Base-by-base conservation (phyloP, 768 basidiomycete species). In the Strobilomyces echinocephalus region DNA sequence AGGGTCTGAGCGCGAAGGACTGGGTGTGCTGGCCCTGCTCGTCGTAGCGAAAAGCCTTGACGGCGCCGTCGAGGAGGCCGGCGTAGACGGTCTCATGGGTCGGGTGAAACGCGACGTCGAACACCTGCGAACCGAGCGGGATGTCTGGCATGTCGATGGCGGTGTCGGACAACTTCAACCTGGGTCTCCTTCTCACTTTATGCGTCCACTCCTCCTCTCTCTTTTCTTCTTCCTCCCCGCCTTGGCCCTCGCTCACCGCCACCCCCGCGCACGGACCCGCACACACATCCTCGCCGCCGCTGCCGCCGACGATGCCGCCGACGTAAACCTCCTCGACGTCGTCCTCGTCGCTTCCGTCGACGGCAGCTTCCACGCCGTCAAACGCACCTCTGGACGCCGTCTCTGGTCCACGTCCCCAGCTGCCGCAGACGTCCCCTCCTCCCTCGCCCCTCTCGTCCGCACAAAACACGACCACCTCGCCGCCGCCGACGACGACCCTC, bases 331-430 rank as follows among this genome's bases (percentile, higher is more conserved):
- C 11, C 69, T 93, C 54, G 88, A 95, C 63, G 80, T 90, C 50
- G 88, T 97, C 26, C 81, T 99, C 16, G 80, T 95, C 11, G 91
- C 94, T 1, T 93, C 93, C 8, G 85, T 99, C 26, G 95, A 98
- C 71, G 95, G 95, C 24, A 91, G 85, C 53, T 85, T 99, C 33
- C 95, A 97, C 74, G 97, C 93, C 0, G 77, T 98, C 58, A 93
- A 95, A 64, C 77, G 95, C 55, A 85, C 87, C 0, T 86, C 87
- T 0, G 95, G 95, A 0, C 79, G 80, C 15, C 76, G 81, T 9
- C 74, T 94, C 0, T 99, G 95, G 95, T 92, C 91, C 34, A 88
- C 94, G 84, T 80, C 85, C 8, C 80, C 84, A 15, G 78, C 79
- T 44, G 70, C 81, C 38, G 65, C 76, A 26, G 63, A 46, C 15